Conservation (phyloP, 441 rosid species). For the Monsonia emarginata region DNA sequence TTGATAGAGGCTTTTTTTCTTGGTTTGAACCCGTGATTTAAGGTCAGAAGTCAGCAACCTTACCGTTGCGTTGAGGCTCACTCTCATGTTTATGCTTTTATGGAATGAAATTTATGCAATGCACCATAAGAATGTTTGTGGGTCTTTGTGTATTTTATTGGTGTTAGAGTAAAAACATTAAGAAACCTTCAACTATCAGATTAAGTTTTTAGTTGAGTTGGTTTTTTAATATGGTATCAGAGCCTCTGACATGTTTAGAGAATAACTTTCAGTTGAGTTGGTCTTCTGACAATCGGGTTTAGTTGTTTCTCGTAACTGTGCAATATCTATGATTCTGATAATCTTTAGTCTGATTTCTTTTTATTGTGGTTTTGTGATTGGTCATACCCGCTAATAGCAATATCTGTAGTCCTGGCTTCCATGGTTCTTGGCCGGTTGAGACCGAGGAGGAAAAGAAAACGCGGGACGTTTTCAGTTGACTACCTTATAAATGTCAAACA, state of each 20-base stretch:
- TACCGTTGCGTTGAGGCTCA: not conserved
- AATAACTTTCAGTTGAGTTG: not conserved
- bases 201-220: no score
- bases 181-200: no score
- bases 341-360: not conserved
- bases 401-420: constrained; percentile 13
- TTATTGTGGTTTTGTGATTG: not conserved
- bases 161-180: no score
- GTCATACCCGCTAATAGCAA: not conserved
- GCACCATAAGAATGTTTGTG: no score
- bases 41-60: no score
- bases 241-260: not conserved
- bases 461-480: constrained; percentile 38
- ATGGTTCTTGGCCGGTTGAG: constrained; percentile 53
- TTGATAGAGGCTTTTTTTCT: no score
- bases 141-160: no score
- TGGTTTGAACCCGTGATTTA: no score
- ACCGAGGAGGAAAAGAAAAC: constrained; percentile 45
- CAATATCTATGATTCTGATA: not conserved
- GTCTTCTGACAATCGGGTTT: no score
- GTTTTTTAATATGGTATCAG: no score
- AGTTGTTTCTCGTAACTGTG: not conserved
- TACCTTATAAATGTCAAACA: constrained; percentile 66
- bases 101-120: no score
- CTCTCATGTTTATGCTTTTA: not conserved